Evolutionary conservation across 805 yeast genomes (phyloP), one percentile per base, ranked within the genome.

Genomic region (Komagataella ulmi): DNA sequence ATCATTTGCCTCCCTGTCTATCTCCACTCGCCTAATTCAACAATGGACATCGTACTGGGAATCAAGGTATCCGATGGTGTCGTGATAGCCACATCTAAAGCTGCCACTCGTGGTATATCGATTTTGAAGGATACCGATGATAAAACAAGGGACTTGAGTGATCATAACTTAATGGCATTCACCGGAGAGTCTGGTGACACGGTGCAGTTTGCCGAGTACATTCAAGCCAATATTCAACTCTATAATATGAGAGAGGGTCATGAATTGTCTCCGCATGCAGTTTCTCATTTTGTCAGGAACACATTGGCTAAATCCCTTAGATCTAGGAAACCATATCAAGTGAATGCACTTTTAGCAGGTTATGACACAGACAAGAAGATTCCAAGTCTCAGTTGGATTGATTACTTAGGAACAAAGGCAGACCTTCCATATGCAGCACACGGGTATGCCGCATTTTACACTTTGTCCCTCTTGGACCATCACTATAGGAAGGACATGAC

Each of bases 111-210:
- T 58, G 96, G 97, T 52, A 85, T 89, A 52, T 83, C 95, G 12
- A 77, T 88, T 50, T 69, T 88, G 58, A 87, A 87, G 62, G 81
- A 79, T 50, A 73, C 76, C 49, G 97, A 88, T 66, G 89, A 84
- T 67, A 88, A 88, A 70, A 87, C 95, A 7, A 71, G 90, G 57
- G 68, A 66, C 30, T 74, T 91, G 59, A 87, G 87, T 58, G 76
- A 81, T 44, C 91, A 85, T 64, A 78, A 86, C 51, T 71, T 90
- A 58, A 75, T 93, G 72, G 96, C 97, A 46, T 90, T 71, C 70
- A 84, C 95, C 1, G 99, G 99, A 53, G 99, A 93, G 65, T 77
- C 97, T 3, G 99, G 99, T 55, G 99, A 93, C 65, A 87, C 97
- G 6, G 88, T 84, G 6, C 93, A 90, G 65, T 93, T 93, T 70